Base-by-base conservation (phyloP, 2,329 filamentous ascomycete species). In the Pyricularia pennisetigena region DNA sequence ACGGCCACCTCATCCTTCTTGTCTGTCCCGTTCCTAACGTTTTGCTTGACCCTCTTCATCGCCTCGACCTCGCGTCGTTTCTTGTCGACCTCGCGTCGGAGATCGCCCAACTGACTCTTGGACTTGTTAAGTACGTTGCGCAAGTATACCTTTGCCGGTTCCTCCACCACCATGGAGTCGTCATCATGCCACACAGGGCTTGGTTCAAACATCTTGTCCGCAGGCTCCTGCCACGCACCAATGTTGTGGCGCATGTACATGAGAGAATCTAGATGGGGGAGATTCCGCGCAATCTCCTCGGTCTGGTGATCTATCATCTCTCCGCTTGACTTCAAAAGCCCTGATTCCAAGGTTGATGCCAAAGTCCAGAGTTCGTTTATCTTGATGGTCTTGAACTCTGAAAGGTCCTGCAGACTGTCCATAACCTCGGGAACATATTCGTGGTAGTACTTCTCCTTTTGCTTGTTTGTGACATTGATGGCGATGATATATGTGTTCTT, bases 141-240 rank as follows among this genome's bases (percentile, higher is more conserved):
- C 69, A 99, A 79, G 77, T 94, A 99, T 0, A 97, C 85, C 78
- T 95, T 97, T 70, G 94, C 93, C 4, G 86, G 82, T 64, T 97
- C 93, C 76, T 98, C 94, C 0, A 90, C 87, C 7, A 95, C 85
- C 86, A 99, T 97, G 26, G 85, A 80, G 69, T 90, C 91, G 73
- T 97, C 93, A 74, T 99, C 96, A 74, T 97, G 90, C 95, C 96
- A 99, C 30, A 99, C 91, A 0, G 95, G 94, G 76, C 94, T 97
- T 0, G 95, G 91, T 78, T 99, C 95, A 73, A 99, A 99, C 12
- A 81, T 82, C 78, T 95, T 91, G 78, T 97, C 90, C 0, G 86
- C 74, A 0, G 95, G 95, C 75, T 98, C 94, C 74, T 93, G 88
- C 84, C 92, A 97, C 67, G 85, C 81, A 28, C 87, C 86, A 73